These are phyloP conservation scores for Oryza punctata DNA, from an alignment of 176 grass and related monocot species.

Conservation along the genomic window DNA sequence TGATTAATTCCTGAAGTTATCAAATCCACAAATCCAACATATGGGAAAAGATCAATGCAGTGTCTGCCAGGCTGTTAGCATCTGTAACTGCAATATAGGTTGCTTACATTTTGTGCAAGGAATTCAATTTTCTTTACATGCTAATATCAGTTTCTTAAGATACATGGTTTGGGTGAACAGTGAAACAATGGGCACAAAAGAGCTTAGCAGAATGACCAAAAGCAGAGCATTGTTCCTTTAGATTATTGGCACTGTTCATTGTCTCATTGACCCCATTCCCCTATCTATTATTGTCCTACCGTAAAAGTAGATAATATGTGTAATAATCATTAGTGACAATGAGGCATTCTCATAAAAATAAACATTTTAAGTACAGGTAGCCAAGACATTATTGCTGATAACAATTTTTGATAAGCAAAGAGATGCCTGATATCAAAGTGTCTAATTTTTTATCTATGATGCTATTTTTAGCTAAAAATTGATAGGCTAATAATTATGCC, in stretches of 20 bases:
- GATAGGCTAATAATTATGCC: neutral
- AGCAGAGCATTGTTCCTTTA: neutral
- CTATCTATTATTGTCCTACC: neutral
- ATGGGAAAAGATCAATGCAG: neutral
- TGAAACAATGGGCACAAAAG: constrained; percentile 1
- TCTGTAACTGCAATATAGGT: constrained; percentile 16
- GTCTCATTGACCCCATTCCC: too few species aligned
- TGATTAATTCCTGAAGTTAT: neutral
- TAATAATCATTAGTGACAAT: neutral
- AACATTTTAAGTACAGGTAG: neutral
- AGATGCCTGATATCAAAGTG: neutral
- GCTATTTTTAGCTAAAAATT: neutral
- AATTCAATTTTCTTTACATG: neutral
- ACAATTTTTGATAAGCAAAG: neutral
- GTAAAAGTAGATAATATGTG: neutral
- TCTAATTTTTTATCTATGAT: neutral
- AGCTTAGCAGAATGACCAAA: neutral
- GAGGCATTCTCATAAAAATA: constrained; percentile 9
- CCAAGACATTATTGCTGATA: neutral
- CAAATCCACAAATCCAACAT: neutral
- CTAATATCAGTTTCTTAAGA: neutral
- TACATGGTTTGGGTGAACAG: neutral
- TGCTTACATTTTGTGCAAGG: neutral
- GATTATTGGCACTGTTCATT: neutral
- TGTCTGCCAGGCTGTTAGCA: constrained; percentile 28